phyloP scores from a whole-genome alignment of 2,329 filamentous ascomycete genomes.

The Blastomyces percursus region DNA sequence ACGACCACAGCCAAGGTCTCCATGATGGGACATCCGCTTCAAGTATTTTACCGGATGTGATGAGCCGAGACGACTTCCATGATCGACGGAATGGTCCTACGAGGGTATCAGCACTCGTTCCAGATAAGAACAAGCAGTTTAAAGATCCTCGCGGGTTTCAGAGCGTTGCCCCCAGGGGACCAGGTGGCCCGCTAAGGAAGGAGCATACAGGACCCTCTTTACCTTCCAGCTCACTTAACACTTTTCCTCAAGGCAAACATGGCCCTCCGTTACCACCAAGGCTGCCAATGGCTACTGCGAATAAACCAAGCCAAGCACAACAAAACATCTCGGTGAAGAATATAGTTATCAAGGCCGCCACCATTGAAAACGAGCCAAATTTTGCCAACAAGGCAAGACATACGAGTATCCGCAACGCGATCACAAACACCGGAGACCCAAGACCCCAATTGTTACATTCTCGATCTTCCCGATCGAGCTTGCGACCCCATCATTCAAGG shows the following conservation, averaged over 20 bases:
- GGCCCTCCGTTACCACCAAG: constrained; percentile 4
- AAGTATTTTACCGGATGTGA: not conserved
- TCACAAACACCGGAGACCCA: not conserved
- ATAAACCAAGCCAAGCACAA: not conserved
- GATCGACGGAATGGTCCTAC: not conserved
- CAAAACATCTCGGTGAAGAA: not conserved
- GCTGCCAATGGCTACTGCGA: not conserved
- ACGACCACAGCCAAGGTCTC: not conserved
- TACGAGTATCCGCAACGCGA: not conserved
- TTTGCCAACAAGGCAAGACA: not conserved
- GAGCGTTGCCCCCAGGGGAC: not conserved
- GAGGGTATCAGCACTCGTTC: not conserved
- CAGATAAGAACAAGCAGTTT: not conserved
- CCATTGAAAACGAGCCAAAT: not conserved
- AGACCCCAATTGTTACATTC: not conserved
- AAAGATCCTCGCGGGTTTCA: not conserved
- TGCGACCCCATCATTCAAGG: constrained; percentile 20
- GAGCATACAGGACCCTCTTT: not conserved
- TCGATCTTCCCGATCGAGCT: constrained; percentile 18
- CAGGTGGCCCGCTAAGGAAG: not conserved
- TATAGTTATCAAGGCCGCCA: not conserved
- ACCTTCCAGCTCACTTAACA: not conserved
- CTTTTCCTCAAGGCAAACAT: not conserved
- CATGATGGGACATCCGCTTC: not conserved
- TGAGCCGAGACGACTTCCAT: not conserved